Evolutionary conservation across 306 rosid species (phyloP), one percentile per base, ranked within the genome.

Genomic region (Begonia masoniana): DNA sequence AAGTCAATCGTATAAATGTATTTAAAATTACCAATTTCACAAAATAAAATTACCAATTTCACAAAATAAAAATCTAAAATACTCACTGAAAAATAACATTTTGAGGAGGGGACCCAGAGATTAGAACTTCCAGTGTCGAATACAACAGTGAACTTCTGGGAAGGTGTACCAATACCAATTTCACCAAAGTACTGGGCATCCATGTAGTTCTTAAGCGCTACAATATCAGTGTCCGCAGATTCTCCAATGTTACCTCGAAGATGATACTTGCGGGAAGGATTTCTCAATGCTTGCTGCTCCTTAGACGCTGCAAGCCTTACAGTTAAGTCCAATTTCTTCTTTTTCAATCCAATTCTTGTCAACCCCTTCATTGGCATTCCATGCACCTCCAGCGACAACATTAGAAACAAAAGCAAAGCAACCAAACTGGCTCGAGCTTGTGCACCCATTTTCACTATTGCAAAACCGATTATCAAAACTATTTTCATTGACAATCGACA

Each of bases 151-250:
- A 91, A 85, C 42, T 36, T 75, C 72, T 91, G 96, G 46, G 96
- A 82, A 16, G 97, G 97, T 58, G 73, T 76, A 13, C 97, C 97
- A 62, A 91, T 69, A 47, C 57, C 58, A 23, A 91, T 82, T 62
- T 85, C 97, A 55, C 97, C 97, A 60, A 70, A 85, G 61, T 91
- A 91, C 62, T 85, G 96, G 73, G 97, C 96, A 75, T 91, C 94
- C 79, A 91, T 43, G 70, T 81, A 91, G 71, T 91, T 91, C 76
- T 78, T 85, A n/a, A 91, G 50, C 1, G 62, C 60, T 52, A 91
- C 84, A 62, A 83, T 56, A 64, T 85, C 94, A 0, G 68, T 0
- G 5, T 68, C 68, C 50, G 2, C 55, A 6, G 54, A 26, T 11
- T 64, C 74, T 26, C 74, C 82, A 31, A 68, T 5, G 12, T 6